phyloP scores from a whole-genome alignment of 2,329 filamentous ascomycete species.

The Byssochlamys sp. region DNA sequence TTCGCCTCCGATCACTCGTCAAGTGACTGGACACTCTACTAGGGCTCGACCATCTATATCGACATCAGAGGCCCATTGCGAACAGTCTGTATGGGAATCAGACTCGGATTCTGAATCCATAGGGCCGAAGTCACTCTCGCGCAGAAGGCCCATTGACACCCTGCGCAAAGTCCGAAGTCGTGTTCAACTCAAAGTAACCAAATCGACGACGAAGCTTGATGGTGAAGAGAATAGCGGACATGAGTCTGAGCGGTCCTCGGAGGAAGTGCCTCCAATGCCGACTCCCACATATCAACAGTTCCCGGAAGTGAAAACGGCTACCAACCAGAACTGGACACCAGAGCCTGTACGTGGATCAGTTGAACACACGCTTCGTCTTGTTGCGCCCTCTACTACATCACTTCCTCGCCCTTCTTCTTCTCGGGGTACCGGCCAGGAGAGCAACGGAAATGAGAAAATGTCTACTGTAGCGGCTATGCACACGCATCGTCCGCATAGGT shows the following conservation, averaged over 20 bases:
- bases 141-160: conserved; percentile 27
- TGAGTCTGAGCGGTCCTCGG: conserved; percentile 12
- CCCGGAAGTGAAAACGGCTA: conserved; percentile 9
- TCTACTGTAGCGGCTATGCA: conserved; percentile 28
- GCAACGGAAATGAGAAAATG: conserved; percentile 22
- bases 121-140: conserved; percentile 25
- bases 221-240: conserved; percentile 8
- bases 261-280: conserved; percentile 22
- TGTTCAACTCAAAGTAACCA: conserved; percentile 29
- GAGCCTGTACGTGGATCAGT: conserved; percentile 17
- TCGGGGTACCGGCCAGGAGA: conserved; percentile 14
- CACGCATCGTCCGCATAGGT: conserved; percentile 24
- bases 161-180: conserved; percentile 32
- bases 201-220: conserved; percentile 27
- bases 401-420: conserved; percentile 18
- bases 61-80: conserved; percentile 21
- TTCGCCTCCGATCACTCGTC: conserved; percentile 22
- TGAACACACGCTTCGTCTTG: conserved; percentile 25
- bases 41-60: conserved; percentile 26
- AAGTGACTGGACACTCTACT: conserved; percentile 16
- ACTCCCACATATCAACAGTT: conserved; percentile 9
- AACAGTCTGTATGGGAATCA: conserved; percentile 33
- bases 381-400: conserved; percentile 27
- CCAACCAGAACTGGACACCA: conserved; percentile 9
- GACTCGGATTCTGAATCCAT: conserved; percentile 29